These are phyloP conservation scores for Candida pseudoviswanathii DNA, from an alignment of 1,139 yeast species.

Conservation along the genomic window DNA sequence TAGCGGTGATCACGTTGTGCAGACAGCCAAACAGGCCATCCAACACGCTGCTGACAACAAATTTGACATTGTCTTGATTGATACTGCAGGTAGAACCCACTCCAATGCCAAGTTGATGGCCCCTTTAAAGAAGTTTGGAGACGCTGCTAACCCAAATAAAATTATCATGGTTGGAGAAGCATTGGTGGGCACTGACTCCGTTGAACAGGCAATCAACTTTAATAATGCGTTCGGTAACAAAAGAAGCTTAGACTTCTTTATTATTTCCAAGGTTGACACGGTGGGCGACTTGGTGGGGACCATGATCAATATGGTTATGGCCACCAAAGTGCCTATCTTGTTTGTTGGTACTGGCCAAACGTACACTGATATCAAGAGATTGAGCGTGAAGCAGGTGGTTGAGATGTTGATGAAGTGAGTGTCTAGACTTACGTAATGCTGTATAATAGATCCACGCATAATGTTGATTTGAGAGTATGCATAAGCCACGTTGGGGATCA, in stretches of 20 bases:
- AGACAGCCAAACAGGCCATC: conserved; percentile 93
- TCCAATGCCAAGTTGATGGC: conserved; percentile 96
- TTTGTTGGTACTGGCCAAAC: conserved; percentile 98
- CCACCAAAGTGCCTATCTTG: conserved; percentile 92
- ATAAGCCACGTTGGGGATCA: no score
- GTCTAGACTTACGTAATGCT: neutral
- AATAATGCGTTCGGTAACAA: conserved; percentile 89
- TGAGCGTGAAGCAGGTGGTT: conserved; percentile 92
- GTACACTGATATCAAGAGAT: conserved; percentile 90
- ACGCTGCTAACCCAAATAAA: conserved; percentile 93
- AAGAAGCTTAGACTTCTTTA: conserved; percentile 83
- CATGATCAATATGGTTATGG: conserved; percentile 96
- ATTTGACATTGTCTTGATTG: conserved; percentile 88
- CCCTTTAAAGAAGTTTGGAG: conserved; percentile 91
- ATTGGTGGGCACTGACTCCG: conserved; percentile 95
- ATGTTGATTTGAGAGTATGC: no score
- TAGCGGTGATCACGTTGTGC: conserved; percentile 89
- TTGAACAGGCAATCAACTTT: conserved; percentile 91
- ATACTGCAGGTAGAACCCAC: conserved; percentile 97
- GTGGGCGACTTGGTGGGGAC: conserved; percentile 97
- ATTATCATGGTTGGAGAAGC: conserved; percentile 99
- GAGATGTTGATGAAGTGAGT: conserved; percentile 63
- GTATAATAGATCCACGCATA: neutral
- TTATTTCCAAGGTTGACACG: conserved; percentile 93
- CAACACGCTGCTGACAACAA: conserved; percentile 56